phyloP scores from a whole-genome alignment of 2,329 filamentous ascomycete genomes.

The Myriosclerotinia scirpicola region DNA sequence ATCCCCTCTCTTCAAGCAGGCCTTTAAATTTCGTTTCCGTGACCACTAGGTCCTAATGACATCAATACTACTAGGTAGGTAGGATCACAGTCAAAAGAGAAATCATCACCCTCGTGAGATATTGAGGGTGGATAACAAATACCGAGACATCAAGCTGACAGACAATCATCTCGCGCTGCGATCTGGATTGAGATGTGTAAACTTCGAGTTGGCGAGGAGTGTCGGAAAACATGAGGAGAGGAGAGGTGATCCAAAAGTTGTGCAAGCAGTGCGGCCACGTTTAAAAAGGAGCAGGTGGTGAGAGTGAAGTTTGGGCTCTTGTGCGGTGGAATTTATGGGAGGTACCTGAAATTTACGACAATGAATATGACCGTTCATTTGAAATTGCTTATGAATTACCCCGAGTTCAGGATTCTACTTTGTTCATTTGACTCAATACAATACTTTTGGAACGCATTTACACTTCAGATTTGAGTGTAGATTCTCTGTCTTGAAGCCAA shows the following conservation, averaged over 20 bases:
- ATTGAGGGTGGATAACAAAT: too few relatives aligned
- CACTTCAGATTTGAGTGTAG: background rate
- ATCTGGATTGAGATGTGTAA: background rate
- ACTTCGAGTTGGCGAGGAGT: background rate
- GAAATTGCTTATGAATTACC: background rate
- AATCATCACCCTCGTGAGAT: background rate
- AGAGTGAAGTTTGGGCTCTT: too few relatives aligned
- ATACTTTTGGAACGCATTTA: background rate
- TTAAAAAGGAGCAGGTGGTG: background rate
- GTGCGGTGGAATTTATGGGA: background rate
- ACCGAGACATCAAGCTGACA: background rate
- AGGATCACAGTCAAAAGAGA: too few relatives aligned
- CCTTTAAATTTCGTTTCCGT: background rate
- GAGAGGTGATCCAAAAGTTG: background rate
- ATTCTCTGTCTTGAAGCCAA: constrained; percentile 2
- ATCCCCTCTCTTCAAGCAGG: background rate
- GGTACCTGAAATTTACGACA: background rate
- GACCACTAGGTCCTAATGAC: too few relatives aligned
- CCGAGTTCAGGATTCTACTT: background rate
- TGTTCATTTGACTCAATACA: background rate
- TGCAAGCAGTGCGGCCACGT: background rate
- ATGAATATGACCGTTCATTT: background rate
- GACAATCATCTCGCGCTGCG: too few relatives aligned
- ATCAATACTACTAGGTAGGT: too few relatives aligned
- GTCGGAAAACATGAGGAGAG: too few relatives aligned